A percentile compares a stretch with the other conserved stretches of the same genome.
Evolutionary conservation across 2,329 filamentous ascomycete species (phyloP).

Genomic region (Diaporthe nobilis): DNA sequence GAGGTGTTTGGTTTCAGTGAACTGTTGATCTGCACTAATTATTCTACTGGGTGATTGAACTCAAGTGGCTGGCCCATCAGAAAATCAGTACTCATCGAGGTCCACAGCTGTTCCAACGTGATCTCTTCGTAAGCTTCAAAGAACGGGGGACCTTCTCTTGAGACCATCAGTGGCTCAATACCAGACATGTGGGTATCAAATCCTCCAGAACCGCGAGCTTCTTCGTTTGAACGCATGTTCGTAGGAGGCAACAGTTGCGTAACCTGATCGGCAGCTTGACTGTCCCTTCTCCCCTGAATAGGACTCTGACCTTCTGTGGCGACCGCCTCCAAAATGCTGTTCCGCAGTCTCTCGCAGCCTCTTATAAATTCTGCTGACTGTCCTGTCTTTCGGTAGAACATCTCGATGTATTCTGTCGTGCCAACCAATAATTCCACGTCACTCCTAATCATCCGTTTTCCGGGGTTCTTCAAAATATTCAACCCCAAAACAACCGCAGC

Average conservation of each 20-base stretch:
- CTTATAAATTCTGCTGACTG: slow-evolving; percentile 20
- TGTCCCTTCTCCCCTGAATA: not conserved
- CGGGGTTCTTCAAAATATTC: slow-evolving; percentile 12
- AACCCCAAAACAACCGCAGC: slow-evolving; percentile 16
- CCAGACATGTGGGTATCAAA: slow-evolving; percentile 1
- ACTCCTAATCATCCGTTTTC: not conserved
- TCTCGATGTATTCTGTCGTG: slow-evolving; percentile 12
- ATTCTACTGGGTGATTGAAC: not conserved
- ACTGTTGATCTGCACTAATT: not conserved
- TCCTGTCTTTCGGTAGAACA: not conserved
- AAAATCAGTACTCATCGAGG: slow-evolving; percentile 15
- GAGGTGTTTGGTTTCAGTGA: not conserved
- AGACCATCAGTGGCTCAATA: slow-evolving; percentile 6
- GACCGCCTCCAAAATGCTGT: slow-evolving; percentile 1
- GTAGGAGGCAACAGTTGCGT: not conserved
- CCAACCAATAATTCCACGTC: slow-evolving; percentile 9
- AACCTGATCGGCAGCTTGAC: not conserved
- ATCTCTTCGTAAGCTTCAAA: slow-evolving; percentile 13
- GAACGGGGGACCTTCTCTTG: not conserved
- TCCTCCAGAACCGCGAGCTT: not conserved
- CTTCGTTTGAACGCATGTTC: not conserved
- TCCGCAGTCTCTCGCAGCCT: not conserved
- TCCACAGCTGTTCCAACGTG: slow-evolving; percentile 20
- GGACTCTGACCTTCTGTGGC: slow-evolving; percentile 1
- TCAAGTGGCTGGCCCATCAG: slow-evolving; percentile 10